A percentile compares a stretch with the other conserved stretches of the same genome.
These are phyloP conservation scores for Zizania palustris DNA, from an alignment of 202 grass and related monocot species.

Conservation along the genomic window DNA sequence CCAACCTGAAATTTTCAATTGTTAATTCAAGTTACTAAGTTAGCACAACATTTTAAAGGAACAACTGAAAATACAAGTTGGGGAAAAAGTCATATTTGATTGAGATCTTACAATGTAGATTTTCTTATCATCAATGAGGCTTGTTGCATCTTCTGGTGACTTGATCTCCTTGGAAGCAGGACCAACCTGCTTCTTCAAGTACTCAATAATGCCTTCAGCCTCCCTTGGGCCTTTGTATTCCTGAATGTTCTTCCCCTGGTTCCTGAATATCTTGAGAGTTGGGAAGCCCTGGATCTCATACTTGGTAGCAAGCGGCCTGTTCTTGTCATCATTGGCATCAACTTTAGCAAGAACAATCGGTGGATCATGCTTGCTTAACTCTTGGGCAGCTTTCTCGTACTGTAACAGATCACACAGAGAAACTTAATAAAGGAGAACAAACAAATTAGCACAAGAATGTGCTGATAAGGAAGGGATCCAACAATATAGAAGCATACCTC, in stretches of 20 bases:
- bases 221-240: slow-evolving; percentile 93
- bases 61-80: neutral
- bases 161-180: slow-evolving; percentile 89
- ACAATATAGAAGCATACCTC: slow-evolving; percentile 53
- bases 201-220: slow-evolving; percentile 87
- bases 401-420: slow-evolving; percentile 40
- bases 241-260: slow-evolving; percentile 67
- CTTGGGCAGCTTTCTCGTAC: slow-evolving; percentile 92
- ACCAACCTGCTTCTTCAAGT: slow-evolving; percentile 94
- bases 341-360: slow-evolving; percentile 88
- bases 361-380: slow-evolving; percentile 73
- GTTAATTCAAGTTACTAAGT: slow-evolving; percentile 22
- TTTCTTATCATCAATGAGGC: slow-evolving; percentile 59
- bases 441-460: neutral
- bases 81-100: neutral
- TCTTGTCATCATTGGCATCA: slow-evolving; percentile 79
- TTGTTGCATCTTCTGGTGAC: slow-evolving; percentile 60
- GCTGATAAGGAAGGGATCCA: neutral
- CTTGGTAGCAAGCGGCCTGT: slow-evolving; percentile 67
- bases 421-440: slow-evolving; percentile 2
- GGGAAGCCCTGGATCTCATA: slow-evolving; percentile 85
- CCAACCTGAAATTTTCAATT: slow-evolving; percentile 61
- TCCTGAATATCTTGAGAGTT: slow-evolving; percentile 93
- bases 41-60: too few species aligned
- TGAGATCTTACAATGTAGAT: slow-evolving; percentile 65